Conservation (phyloP, 495 filamentous ascomycete species). For the Daldinia vernicosa region DNA sequence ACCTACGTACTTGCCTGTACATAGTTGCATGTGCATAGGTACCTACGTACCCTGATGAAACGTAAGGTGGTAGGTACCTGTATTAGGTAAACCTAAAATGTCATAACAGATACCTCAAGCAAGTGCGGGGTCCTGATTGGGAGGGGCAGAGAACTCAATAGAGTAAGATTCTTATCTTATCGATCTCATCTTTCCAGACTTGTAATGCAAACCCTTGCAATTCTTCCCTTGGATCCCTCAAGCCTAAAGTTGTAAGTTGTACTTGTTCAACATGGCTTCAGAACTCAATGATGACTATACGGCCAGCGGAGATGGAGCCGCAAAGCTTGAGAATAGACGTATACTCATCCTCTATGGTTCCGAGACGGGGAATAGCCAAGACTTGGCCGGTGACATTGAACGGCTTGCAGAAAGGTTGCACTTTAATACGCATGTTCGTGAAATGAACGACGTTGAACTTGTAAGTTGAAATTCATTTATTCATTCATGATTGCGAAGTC, state of each 20-base stretch:
- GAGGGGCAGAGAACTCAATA: constrained; percentile 4
- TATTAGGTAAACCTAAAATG: neutral
- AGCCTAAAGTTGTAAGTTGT: neutral
- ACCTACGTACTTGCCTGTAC: too few species aligned
- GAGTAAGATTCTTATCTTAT: constrained; percentile 35
- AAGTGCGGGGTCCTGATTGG: constrained; percentile 1
- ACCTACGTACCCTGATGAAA: neutral
- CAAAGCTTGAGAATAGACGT: constrained; percentile 55
- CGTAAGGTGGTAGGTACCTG: neutral
- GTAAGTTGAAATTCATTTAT: constrained; percentile 59
- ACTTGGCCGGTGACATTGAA: constrained; percentile 85
- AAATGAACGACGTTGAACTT: constrained; percentile 78
- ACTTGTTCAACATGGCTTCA: constrained; percentile 31
- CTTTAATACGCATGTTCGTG: constrained; percentile 75
- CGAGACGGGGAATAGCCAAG: constrained; percentile 92
- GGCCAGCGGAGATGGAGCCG: constrained; percentile 13
- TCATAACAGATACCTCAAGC: too few species aligned
- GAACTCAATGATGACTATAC: constrained; percentile 16
- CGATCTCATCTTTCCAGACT: constrained; percentile 35
- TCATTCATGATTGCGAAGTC: neutral
- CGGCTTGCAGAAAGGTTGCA: constrained; percentile 74
- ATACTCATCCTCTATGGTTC: constrained; percentile 90
- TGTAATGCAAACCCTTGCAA: constrained; percentile 17
- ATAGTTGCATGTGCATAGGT: neutral
- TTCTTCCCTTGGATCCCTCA: neutral